Conservation (phyloP, 176 grass and related monocot genomes). For the Carex parvula region DNA sequence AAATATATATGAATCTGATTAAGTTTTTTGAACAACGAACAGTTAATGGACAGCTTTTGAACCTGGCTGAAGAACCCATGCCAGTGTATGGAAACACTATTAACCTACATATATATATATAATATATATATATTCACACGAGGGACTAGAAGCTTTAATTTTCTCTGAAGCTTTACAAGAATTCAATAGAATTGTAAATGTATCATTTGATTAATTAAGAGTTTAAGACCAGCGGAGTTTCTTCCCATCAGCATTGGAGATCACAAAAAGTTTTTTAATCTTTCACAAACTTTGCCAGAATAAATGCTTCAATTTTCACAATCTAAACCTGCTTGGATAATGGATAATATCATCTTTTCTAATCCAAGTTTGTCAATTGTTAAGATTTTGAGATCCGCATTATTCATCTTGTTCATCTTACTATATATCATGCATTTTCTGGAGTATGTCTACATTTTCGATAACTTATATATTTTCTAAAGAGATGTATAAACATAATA, state of each 20-base stretch:
- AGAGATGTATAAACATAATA: not conserved
- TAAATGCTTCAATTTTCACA: not conserved
- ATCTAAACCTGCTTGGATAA: not conserved
- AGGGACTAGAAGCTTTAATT: not conserved
- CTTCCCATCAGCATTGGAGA: no score
- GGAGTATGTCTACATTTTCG: not conserved
- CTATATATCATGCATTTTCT: not conserved
- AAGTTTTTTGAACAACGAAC: not conserved
- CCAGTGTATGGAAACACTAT: no score
- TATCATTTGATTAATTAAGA: no score
- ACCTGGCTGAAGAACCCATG: not conserved
- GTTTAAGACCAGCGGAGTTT: no score
- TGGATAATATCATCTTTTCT: not conserved
- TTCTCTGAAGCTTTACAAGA: no score
- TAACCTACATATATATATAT: no score
- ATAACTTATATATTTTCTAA: not conserved
- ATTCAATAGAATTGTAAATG: no score
- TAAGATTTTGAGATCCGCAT: not conserved
- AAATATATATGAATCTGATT: not conserved
- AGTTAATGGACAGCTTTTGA: conserved; percentile 4
- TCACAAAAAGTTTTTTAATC: no score
- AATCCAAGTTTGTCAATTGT: not conserved
- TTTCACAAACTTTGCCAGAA: not conserved
- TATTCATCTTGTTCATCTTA: not conserved
- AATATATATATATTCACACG: no score